Conservation (phyloP, 176 grass and related monocot genomes). For the Calamus simplicifolius region DNA sequence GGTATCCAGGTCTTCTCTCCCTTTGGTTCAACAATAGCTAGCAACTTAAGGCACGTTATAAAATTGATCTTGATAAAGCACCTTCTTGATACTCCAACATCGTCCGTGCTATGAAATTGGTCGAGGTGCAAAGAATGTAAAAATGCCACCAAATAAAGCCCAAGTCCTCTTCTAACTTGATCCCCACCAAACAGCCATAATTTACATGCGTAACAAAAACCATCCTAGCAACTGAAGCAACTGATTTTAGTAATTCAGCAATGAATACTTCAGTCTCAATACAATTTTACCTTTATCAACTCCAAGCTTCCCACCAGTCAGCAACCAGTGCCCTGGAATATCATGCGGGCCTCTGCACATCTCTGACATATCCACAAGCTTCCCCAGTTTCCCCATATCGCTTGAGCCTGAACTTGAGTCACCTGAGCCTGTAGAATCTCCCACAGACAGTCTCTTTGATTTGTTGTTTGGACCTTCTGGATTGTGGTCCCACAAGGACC, state of each 20-base stretch:
- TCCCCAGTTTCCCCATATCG: conserved; percentile 23
- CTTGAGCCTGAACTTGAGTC: conserved; percentile 20
- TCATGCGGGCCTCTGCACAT: conserved; percentile 50
- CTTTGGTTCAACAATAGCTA: too few species aligned
- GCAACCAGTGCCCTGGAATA: conserved; percentile 58
- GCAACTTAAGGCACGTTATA: too few species aligned
- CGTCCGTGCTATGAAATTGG: too few species aligned
- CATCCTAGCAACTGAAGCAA: background rate
- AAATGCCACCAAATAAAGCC: too few species aligned
- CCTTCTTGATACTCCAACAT: too few species aligned
- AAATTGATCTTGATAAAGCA: too few species aligned
- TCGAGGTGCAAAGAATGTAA: too few species aligned
- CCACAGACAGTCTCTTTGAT: conserved; percentile 3
- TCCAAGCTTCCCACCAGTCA: conserved; percentile 56
- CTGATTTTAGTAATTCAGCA: conserved; percentile 41
- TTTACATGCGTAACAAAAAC: conserved; percentile 1
- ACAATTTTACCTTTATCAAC: conserved; percentile 54
- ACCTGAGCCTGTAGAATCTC: conserved; percentile 3
- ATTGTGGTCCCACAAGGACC: conserved; percentile 56
- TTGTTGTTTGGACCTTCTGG: conserved; percentile 13
- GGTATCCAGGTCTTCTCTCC: too few species aligned
- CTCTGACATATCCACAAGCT: conserved; percentile 58
- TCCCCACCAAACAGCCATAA: background rate
- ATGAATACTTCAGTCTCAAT: conserved; percentile 58
- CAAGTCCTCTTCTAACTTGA: background rate